Conservation (phyloP, 768 basidiomycete species). For the Tylopilus felleus region DNA sequence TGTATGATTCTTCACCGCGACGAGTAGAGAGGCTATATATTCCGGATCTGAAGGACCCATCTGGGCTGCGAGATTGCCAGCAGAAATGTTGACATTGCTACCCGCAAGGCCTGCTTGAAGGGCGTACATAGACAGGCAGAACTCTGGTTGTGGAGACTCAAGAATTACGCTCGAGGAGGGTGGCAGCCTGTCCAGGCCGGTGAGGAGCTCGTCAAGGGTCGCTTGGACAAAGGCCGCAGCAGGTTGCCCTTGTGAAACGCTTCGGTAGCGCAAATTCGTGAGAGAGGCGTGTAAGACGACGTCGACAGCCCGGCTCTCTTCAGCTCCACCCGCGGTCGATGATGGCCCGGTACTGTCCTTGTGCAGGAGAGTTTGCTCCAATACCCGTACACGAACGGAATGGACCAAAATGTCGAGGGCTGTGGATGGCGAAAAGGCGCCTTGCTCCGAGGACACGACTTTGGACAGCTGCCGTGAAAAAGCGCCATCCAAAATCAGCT, state of each 20-base stretch:
- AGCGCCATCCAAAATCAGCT: constrained; percentile 40
- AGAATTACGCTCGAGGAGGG: neutral
- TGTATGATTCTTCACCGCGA: constrained; percentile 10
- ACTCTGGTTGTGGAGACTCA: constrained; percentile 15
- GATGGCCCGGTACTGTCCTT: neutral
- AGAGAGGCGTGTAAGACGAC: constrained; percentile 17
- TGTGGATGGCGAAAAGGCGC: constrained; percentile 15
- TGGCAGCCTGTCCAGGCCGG: constrained; percentile 10
- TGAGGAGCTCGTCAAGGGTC: constrained; percentile 17
- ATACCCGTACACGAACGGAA: constrained; percentile 37
- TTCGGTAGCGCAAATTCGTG: constrained; percentile 16
- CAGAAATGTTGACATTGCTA: constrained; percentile 16
- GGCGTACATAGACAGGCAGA: constrained; percentile 16
- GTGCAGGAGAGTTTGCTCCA: constrained; percentile 42
- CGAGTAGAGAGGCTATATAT: constrained; percentile 18
- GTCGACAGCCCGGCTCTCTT: constrained; percentile 13
- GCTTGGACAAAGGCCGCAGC: neutral
- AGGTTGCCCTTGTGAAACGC: neutral
- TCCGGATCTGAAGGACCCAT: constrained; percentile 32
- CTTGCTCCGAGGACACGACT: constrained; percentile 26
- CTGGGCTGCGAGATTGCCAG: constrained; percentile 21
- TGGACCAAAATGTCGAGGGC: constrained; percentile 44
- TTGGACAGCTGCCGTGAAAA: constrained; percentile 38
- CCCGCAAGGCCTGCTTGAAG: constrained; percentile 17
- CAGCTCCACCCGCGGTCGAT: neutral